Evolutionary conservation across 495 filamentous ascomycete species (phyloP).

Genomic region (Podospora pseudopauciseta): DNA sequence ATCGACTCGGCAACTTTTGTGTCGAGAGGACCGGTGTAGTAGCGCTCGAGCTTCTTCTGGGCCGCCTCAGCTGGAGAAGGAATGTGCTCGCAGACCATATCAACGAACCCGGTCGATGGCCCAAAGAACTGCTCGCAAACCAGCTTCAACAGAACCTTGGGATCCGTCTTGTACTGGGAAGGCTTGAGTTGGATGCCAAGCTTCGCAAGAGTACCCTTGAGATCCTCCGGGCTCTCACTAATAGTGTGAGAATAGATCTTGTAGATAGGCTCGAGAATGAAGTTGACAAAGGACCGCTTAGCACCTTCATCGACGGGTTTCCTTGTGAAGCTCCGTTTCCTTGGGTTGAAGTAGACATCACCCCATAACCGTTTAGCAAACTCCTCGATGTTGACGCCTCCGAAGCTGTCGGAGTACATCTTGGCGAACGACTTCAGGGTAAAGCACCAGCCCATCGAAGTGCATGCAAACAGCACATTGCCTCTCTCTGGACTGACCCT

Average conservation of each 20-base stretch:
- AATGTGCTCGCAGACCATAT: slow-evolving; percentile 89
- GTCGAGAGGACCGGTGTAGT: slow-evolving; percentile 95
- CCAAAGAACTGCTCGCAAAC: slow-evolving; percentile 95
- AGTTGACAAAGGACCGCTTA: slow-evolving; percentile 87
- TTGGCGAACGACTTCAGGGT: slow-evolving; percentile 88
- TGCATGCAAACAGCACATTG: slow-evolving; percentile 92
- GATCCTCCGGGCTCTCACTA: slow-evolving; percentile 80
- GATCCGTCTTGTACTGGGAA: slow-evolving; percentile 83
- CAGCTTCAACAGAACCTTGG: slow-evolving; percentile 79
- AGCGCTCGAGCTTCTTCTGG: slow-evolving; percentile 68
- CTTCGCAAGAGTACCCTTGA: slow-evolving; percentile 73
- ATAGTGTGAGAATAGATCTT: slow-evolving; percentile 96
- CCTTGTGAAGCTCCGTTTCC: slow-evolving; percentile 82
- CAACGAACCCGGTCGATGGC: slow-evolving; percentile 82
- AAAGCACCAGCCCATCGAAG: slow-evolving; percentile 93
- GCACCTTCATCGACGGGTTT: slow-evolving; percentile 77
- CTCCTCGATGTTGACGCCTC: slow-evolving; percentile 71
- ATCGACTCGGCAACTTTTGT: slow-evolving; percentile 78
- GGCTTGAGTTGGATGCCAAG: slow-evolving; percentile 86
- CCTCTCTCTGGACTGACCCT: slow-evolving; percentile 94
- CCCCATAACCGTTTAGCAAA: slow-evolving; percentile 87
- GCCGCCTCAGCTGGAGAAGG: slow-evolving; percentile 84
- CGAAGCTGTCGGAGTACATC: slow-evolving; percentile 91
- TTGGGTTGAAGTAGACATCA: slow-evolving; percentile 93
- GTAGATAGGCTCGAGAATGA: slow-evolving; percentile 94